These are phyloP conservation scores for Nothomitra cinnamomea DNA, from an alignment of 2,329 filamentous ascomycete species.

Conservation along the genomic window DNA sequence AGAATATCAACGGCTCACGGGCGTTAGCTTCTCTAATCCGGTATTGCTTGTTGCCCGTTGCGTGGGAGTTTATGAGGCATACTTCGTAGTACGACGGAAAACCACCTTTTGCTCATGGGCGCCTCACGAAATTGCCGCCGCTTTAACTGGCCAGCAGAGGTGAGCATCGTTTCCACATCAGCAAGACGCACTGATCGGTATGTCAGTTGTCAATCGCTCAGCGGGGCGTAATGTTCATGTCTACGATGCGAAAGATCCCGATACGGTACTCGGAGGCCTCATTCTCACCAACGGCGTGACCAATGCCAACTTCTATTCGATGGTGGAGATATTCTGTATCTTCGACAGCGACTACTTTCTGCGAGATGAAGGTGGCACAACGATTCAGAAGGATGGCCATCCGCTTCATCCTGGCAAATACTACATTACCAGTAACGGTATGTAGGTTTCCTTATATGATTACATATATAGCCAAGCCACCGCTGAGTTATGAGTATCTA, in stretches of 20 bases:
- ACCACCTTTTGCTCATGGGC: too few relatives aligned
- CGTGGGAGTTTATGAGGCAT: too few relatives aligned
- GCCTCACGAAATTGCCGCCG: too few relatives aligned
- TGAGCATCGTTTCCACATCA: too few relatives aligned
- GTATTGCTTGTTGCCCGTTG: too few relatives aligned
- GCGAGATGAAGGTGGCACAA: constrained; percentile 6
- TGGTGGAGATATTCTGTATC: constrained; percentile 14
- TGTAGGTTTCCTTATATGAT: constrained; percentile 4
- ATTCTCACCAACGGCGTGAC: constrained; percentile 12
- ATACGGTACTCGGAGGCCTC: constrained; percentile 7
- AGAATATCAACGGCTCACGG: too few relatives aligned
- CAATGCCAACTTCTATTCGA: constrained; percentile 14
- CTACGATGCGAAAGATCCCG: background rate
- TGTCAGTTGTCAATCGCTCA: background rate
- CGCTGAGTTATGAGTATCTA: constrained; percentile 6
- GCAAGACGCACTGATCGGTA: too few relatives aligned
- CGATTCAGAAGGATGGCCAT: constrained; percentile 1
- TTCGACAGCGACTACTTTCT: constrained; percentile 4
- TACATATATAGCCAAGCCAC: constrained; percentile 4
- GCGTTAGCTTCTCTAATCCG: too few relatives aligned
- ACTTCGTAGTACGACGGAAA: too few relatives aligned
- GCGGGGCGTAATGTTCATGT: background rate
- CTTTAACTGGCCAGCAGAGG: too few relatives aligned
- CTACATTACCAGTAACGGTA: constrained; percentile 9
- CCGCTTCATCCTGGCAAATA: constrained; percentile 9